Evolutionary conservation across 345 rosid species (phyloP), one percentile per base, ranked within the genome.

Genomic region (Salix caprea): DNA sequence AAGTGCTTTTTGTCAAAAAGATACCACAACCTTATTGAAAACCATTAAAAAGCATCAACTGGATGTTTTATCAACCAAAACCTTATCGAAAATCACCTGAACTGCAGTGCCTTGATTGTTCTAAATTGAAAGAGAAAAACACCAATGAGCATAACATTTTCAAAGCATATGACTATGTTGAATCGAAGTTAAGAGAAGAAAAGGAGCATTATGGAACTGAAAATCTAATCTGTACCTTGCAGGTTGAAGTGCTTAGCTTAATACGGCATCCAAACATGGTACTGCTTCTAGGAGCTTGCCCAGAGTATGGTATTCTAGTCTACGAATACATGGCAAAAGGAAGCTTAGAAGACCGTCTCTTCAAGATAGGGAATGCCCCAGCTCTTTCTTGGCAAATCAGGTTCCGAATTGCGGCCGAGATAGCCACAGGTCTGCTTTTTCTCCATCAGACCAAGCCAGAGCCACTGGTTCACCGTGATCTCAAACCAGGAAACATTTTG

Each of bases 181-280:
- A 40, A 40, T 40, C 44, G 44, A 40, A 40, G 44, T 40, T 40
- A 40, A 40, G 44, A 40, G 44, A 40, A 40, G 44, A 40, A 10
- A 40, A 40, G 0, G 13, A 40, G 44, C 44, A 40, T 40, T 40
- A 40, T 10, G 44, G 44, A 10, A 40, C 1, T 40, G 44, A 40
- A 40, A 40, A 40, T 40, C 44, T 40, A 40, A 3, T 40, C 44
- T 40, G 44, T 40, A 40, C 44, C 44, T 40, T 40, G 72, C 87
- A 94, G 98, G 86, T 95, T 73, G 96, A 93, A 74, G 90, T 95
- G 23, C 93, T 95, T 34, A 90, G 97, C 90, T 84, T 90, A 85
- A 90, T 95, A 77, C 84, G 98, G 82, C 99, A 95, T 86, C 99
- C 98, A 1, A 89, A 91, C 83, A 95, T 95, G 98, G 97, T 95